These are phyloP conservation scores for Fusarium haematococcum DNA, from an alignment of 2,329 filamentous ascomycete genomes.

Conservation along the genomic window DNA sequence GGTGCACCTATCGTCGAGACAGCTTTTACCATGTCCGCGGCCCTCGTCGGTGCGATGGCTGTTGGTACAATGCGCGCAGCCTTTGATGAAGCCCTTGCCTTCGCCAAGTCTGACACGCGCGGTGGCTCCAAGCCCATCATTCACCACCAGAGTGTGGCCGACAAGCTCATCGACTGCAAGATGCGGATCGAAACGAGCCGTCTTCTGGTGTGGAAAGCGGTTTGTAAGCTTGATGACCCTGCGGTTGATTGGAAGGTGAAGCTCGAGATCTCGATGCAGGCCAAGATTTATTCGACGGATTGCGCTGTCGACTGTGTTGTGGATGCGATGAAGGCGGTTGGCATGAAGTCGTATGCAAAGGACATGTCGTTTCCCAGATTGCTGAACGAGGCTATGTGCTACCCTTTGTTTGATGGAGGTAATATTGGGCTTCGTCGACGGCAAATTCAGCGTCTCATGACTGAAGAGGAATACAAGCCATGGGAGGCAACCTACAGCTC, in stretches of 20 bases:
- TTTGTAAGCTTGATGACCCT: constrained; percentile 55
- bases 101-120: constrained; percentile 59
- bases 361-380: background rate
- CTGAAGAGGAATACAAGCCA: background rate
- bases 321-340: background rate
- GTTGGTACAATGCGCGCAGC: constrained; percentile 64
- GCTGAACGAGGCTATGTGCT: background rate
- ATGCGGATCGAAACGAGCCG: constrained; percentile 62
- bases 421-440: background rate
- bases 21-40: constrained; percentile 58
- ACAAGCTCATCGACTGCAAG: constrained; percentile 64
- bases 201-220: constrained; percentile 64
- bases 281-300: background rate
- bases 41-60: constrained; percentile 66
- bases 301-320: background rate
- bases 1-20: constrained; percentile 55
- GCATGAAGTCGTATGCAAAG: background rate
- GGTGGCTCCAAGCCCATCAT: constrained; percentile 59
- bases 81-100: constrained; percentile 63
- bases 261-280: background rate
- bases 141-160: constrained; percentile 62
- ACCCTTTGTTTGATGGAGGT: background rate
- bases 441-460: background rate
- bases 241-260: background rate
- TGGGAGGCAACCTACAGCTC: background rate